Evolutionary conservation across 2,329 filamentous ascomycete genomes (phyloP).

Genomic region (Ceratocystis albifundus): DNA sequence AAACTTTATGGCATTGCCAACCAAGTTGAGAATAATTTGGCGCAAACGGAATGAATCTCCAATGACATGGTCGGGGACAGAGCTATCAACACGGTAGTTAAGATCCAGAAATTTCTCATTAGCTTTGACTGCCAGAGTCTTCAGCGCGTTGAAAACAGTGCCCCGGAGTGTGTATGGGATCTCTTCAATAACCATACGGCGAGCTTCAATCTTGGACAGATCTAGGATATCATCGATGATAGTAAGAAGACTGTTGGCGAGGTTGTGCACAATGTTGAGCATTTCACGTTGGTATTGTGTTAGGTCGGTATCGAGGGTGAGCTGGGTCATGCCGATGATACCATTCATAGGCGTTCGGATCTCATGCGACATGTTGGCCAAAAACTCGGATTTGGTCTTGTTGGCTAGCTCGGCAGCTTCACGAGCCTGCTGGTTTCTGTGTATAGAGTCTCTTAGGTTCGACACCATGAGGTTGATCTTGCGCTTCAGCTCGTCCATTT

Average conservation of each 20-base stretch:
- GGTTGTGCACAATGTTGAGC: conserved; percentile 94
- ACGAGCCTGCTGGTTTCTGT: conserved; percentile 88
- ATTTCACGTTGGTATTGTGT: conserved; percentile 95
- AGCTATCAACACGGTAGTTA: conserved; percentile 85
- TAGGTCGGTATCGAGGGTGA: conserved; percentile 88
- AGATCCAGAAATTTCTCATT: conserved; percentile 91
- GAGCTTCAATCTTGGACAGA: conserved; percentile 77
- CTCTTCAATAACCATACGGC: conserved; percentile 95
- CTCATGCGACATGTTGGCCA: conserved; percentile 98
- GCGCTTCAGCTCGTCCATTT: conserved; percentile 97
- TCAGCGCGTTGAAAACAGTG: conserved; percentile 93
- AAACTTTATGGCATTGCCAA: conserved; percentile 98
- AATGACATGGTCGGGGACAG: conserved; percentile 87
- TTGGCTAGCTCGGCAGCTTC: conserved; percentile 94
- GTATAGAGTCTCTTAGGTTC: conserved; percentile 88
- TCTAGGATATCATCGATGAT: conserved; percentile 83
- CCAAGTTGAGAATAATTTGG: conserved; percentile 93
- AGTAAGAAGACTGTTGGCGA: conserved; percentile 89
- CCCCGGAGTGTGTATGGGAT: conserved; percentile 91
- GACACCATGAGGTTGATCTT: conserved; percentile 99
- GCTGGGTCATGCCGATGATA: conserved; percentile 95
- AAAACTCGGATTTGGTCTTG: conserved; percentile 95
- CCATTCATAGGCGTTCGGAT: conserved; percentile 96
- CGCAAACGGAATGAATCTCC: conserved; percentile 92
- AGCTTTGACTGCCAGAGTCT: conserved; percentile 91